Percentiles rank a stretch among this genome's conserved stretches.
Conservation (phyloP, 208 protist genomes). For the Leishmania aethiopica region DNA sequence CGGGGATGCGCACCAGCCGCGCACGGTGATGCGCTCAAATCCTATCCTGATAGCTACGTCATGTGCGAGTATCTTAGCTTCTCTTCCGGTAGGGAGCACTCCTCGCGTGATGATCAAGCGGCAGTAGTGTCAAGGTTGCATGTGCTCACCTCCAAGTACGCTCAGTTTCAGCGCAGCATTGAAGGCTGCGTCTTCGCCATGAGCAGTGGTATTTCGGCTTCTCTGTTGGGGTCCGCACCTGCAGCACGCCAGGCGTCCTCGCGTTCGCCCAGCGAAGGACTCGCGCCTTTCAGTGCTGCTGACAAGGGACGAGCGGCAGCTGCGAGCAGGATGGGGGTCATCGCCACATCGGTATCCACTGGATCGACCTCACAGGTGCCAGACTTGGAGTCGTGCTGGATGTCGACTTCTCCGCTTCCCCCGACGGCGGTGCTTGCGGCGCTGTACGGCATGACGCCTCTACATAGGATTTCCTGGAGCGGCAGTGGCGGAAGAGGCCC, state of each 20-base stretch:
- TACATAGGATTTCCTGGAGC: slow-evolving; percentile 22
- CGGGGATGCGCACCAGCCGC: neutral
- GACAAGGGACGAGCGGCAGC: slow-evolving; percentile 4
- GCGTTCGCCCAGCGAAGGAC: slow-evolving; percentile 5
- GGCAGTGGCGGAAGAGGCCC: neutral
- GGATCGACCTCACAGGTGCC: slow-evolving; percentile 2
- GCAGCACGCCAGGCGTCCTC: neutral
- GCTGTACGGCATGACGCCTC: slow-evolving; percentile 41
- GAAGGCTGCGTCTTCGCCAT: slow-evolving; percentile 14
- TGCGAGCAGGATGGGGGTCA: neutral
- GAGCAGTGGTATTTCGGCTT: neutral
- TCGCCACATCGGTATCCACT: neutral
- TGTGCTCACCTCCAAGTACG: slow-evolving; percentile 13
- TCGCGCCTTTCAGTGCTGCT: neutral
- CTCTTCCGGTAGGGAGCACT: no score
- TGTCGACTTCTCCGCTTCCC: slow-evolving; percentile 43
- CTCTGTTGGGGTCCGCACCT: neutral
- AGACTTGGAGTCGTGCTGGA: slow-evolving; percentile 39
- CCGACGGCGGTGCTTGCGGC: slow-evolving; percentile 64
- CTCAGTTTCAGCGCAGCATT: slow-evolving; percentile 21
- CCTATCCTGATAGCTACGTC: neutral
- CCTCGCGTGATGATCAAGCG: neutral
- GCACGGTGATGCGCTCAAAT: slow-evolving; percentile 5
- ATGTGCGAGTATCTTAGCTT: neutral
- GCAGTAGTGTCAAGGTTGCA: slow-evolving; percentile 14